phyloP scores from a whole-genome alignment of 495 filamentous ascomycete species.

The Neurospora discreta region DNA sequence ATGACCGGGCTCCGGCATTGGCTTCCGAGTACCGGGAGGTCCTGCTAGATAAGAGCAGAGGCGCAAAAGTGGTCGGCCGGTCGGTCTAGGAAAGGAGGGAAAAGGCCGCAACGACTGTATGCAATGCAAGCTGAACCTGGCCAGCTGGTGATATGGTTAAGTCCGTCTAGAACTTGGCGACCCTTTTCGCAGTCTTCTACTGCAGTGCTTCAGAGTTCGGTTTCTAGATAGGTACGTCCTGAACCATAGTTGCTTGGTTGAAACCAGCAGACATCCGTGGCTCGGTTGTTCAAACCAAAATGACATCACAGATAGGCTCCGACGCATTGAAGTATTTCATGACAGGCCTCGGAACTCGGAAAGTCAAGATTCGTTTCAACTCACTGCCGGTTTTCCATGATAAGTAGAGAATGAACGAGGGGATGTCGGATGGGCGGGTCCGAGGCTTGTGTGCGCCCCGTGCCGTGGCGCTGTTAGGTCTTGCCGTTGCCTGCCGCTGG shows the following conservation, averaged over 20 bases:
- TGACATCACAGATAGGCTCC: too few species aligned
- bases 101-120: too few species aligned
- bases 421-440: neutral
- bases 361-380: neutral
- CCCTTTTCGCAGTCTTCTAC: too few species aligned
- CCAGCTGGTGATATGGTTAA: neutral
- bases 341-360: neutral
- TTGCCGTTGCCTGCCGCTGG: neutral
- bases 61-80: neutral
- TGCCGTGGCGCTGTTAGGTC: neutral
- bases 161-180: neutral
- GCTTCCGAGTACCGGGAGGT: neutral
- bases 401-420: neutral
- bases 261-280: too few species aligned
- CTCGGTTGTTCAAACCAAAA: too few species aligned
- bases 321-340: neutral
- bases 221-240: too few species aligned
- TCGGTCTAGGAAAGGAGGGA: neutral
- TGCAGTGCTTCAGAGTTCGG: too few species aligned
- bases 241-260: too few species aligned
- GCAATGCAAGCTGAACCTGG: neutral
- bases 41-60: neutral
- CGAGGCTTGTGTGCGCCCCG: neutral
- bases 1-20: neutral
- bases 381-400: neutral